Conservation (phyloP, 106 monocot species). For the Dendrobium officinale region DNA sequence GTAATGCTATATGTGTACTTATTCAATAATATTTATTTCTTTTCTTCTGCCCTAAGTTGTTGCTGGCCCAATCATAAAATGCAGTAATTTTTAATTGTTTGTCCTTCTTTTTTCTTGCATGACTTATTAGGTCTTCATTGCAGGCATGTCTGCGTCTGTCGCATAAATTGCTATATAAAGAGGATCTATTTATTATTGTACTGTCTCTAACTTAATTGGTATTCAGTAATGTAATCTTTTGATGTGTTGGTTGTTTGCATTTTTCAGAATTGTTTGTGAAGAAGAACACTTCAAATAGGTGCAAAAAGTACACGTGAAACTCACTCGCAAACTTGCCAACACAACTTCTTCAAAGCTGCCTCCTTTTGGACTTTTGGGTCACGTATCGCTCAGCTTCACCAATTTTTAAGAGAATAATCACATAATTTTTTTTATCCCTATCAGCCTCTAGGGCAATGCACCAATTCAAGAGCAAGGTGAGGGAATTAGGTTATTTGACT, state of each 20-base stretch:
- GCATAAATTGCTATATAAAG: not conserved
- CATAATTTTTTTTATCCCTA: not conserved
- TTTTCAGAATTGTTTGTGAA: not conserved
- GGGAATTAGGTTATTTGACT: conserved; percentile 4
- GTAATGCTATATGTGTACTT: too few relatives aligned
- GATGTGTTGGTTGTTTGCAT: not conserved
- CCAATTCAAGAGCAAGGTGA: conserved; percentile 6
- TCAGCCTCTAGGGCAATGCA: not conserved
- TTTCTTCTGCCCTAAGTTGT: too few relatives aligned
- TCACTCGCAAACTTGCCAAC: not conserved
- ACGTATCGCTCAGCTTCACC: not conserved
- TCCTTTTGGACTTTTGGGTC: not conserved
- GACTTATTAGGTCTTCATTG: too few relatives aligned
- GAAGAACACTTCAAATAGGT: not conserved
- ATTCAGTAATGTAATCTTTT: not conserved
- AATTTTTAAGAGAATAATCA: not conserved
- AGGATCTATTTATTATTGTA: not conserved
- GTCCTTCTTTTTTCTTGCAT: too few relatives aligned
- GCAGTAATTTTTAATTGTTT: too few relatives aligned
- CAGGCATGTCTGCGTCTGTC: not conserved
- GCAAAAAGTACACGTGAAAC: not conserved
- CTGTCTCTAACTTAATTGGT: not conserved
- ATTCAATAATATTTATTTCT: too few relatives aligned
- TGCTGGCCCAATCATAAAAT: too few relatives aligned
- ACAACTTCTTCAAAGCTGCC: not conserved